These are phyloP conservation scores for Prunus mira DNA, from an alignment of 306 rosid genomes.

Conservation along the genomic window DNA sequence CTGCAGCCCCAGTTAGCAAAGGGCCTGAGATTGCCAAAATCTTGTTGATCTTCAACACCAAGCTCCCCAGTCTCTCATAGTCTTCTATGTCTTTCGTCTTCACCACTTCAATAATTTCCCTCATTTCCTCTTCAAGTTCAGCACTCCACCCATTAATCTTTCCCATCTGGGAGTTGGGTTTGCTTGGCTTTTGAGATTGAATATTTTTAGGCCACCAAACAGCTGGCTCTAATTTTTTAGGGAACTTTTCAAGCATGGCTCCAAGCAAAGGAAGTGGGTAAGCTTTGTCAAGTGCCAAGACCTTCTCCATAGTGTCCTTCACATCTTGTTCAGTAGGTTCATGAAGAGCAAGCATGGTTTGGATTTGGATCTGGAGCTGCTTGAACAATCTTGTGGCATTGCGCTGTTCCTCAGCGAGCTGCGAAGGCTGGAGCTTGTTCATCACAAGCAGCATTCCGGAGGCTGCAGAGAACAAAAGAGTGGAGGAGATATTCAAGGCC, in stretches of 20 bases:
- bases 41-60: constrained; percentile 57
- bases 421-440: constrained; percentile 83
- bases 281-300: constrained; percentile 68
- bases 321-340: constrained; percentile 41
- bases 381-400: constrained; percentile 63
- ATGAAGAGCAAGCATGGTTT: constrained; percentile 33
- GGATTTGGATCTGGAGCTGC: constrained; percentile 40
- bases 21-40: constrained; percentile 62
- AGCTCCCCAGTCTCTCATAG: constrained; percentile 61
- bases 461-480: constrained; percentile 58
- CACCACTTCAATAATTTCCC: constrained; percentile 47
- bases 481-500: constrained; percentile 53
- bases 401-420: constrained; percentile 78
- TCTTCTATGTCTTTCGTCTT: constrained; percentile 60
- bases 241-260: constrained; percentile 71
- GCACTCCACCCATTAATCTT: constrained; percentile 57
- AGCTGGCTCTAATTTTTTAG: constrained; percentile 54
- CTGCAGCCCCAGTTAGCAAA: constrained; percentile 60
- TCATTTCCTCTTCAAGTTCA: constrained; percentile 51
- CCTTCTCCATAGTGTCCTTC: constrained; percentile 40
- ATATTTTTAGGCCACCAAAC: constrained; percentile 66
- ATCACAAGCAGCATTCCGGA: constrained; percentile 53
- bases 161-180: neutral
- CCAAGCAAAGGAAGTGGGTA: constrained; percentile 81
- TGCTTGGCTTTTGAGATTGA: neutral